Evolutionary conservation across 768 basidiomycete genomes (phyloP), one percentile per base, ranked within the genome.

Genomic region (Mycena albidolilacea): DNA sequence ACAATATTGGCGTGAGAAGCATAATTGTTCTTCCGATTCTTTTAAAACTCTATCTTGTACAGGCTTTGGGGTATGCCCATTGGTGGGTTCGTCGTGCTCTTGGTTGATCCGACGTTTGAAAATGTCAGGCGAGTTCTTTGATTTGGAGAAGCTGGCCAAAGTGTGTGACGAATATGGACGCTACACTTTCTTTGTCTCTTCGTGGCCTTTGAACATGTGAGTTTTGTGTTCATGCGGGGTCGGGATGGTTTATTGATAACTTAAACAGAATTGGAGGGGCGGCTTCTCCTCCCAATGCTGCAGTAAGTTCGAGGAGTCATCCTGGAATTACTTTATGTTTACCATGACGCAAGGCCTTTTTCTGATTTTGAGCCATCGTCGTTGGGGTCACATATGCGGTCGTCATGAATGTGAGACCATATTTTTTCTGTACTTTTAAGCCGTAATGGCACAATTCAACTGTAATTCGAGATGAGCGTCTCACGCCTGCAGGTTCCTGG

Each of bases 121-220:
- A n/a, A 57, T 44, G 6, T 30, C 57, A 90, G 92, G 91, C 46
- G 93, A 93, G 81, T 86, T 93, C 73, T 93, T 93, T 78, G 92
- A 93, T 79, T 82, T 93, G 52, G 92, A 93, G 79, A 85, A 86
- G 70, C 83, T 93, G 2, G 87, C 91, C 12, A 80, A 86, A 69
- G 82, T 83, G 5, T 93, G 91, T 78, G 87, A 86, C 8, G 87
- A 88, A 73, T 88, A 87, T 7, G 85, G 87, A 7, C 82, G 91
- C 74, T 93, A 92, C 79, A 91, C 90, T 11, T 93, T 94, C 80
- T 93, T 93, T 84, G 91, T 93, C 80, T 87, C 91, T 0, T 93
- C 91, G 3, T 93, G 91, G 91, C 92, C 92, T 0, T 82, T 94
- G 75, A 89, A 92, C 78, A 89, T 93, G 91, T 92, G 75, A 75